Percentiles rank a stretch among this genome's conserved stretches.
Conservation (phyloP, 108 stramenopile species). For the Fistulifera pelliculosa region DNA sequence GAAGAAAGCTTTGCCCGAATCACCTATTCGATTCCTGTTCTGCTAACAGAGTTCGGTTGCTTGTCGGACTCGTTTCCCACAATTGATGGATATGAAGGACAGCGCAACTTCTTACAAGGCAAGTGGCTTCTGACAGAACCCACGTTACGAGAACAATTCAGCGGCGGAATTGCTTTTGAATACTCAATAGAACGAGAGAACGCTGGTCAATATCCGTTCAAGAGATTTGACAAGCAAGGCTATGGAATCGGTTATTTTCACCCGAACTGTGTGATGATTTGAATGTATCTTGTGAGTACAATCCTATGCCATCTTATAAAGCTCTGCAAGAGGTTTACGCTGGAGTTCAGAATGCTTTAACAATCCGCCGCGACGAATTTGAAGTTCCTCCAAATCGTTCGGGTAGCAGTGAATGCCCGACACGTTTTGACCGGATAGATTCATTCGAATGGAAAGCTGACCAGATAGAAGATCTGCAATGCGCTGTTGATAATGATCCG, state of each 20-base stretch:
- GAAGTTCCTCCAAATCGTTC: too few species aligned
- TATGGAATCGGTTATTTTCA: conserved; percentile 29
- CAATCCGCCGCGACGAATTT: too few species aligned
- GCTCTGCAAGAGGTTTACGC: conserved; percentile 6
- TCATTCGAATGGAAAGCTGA: too few species aligned
- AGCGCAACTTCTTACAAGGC: conserved; percentile 25
- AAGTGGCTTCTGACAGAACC: conserved; percentile 13
- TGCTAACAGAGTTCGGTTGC: conserved; percentile 43
- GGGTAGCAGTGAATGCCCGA: too few species aligned
- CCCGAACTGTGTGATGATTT: conserved; percentile 22
- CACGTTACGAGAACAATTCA: conserved; percentile 16
- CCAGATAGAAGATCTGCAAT: too few species aligned
- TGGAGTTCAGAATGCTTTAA: too few species aligned
- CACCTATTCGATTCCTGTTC: conserved; percentile 23
- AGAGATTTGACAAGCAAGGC: conserved; percentile 11
- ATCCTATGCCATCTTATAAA: conserved; percentile 13
- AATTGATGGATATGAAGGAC: conserved; percentile 24
- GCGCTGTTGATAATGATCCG: too few species aligned
- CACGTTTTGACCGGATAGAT: too few species aligned
- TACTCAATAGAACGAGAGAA: conserved; percentile 29
- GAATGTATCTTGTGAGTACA: conserved; percentile 14
- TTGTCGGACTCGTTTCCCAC: conserved; percentile 24
- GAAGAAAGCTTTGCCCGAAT: conserved; percentile 5
- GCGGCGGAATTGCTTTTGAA: conserved; percentile 41
- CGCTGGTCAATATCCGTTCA: conserved; percentile 16